Conservation (phyloP, 495 filamentous ascomycete genomes). For the Xylaria sp. region DNA sequence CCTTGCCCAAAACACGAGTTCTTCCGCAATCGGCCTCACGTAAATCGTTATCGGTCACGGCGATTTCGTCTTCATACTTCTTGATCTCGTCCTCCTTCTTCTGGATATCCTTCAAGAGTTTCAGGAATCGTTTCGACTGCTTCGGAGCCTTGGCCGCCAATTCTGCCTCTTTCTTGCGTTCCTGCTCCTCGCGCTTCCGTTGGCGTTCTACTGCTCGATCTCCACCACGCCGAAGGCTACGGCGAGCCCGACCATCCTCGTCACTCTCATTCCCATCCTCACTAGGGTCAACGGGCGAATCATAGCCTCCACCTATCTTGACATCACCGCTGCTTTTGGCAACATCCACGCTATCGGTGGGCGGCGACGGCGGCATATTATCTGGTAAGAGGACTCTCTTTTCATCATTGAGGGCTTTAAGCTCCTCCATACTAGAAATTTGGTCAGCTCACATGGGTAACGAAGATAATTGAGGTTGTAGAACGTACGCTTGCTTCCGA, state of each 20-base stretch:
- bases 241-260: conserved; percentile 67
- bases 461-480: conserved; percentile 14
- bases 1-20: conserved; percentile 85
- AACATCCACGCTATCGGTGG: conserved; percentile 49
- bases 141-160: conserved; percentile 87
- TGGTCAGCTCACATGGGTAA: conserved; percentile 31
- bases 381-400: conserved; percentile 85
- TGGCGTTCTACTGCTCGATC: conserved; percentile 81
- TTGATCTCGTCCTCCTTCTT: conserved; percentile 79
- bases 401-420: conserved; percentile 82
- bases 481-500: conserved; percentile 80
- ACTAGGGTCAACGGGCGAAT: conserved; percentile 64
- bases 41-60: conserved; percentile 84
- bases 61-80: conserved; percentile 83
- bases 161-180: conserved; percentile 78
- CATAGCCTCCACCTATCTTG: conserved; percentile 70
- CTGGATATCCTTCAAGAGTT: conserved; percentile 85
- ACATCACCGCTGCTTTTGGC: conserved; percentile 59
- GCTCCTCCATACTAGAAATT: conserved; percentile 73
- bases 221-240: conserved; percentile 77
- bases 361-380: conserved; percentile 71
- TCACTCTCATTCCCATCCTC: conserved; percentile 70
- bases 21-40: conserved; percentile 92
- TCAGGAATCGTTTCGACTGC: conserved; percentile 81
- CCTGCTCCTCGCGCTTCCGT: conserved; percentile 83